Evolutionary conservation across 2,329 filamentous ascomycete genomes (phyloP).

Genomic region (Phaeosphaeriaceae sp.): DNA sequence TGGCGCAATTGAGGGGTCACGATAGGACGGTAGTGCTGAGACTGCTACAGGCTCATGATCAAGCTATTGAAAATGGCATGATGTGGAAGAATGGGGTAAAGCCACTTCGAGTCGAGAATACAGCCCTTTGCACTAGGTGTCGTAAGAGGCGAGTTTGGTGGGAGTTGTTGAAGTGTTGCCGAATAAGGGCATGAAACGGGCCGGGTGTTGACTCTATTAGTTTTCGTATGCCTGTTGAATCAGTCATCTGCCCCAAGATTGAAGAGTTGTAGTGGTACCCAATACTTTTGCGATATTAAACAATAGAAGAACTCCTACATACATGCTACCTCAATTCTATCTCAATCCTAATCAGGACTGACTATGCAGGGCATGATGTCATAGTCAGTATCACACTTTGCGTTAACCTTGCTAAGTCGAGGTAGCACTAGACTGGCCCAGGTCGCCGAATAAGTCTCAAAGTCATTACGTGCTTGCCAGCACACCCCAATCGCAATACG

Average conservation of each 20-base stretch:
- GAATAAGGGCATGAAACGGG: too few relatives aligned
- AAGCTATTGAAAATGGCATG: constrained; percentile 6
- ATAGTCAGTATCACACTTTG: neutral
- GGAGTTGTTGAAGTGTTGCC: too few relatives aligned
- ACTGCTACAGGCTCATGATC: neutral
- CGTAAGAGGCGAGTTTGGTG: neutral
- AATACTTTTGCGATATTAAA: too few relatives aligned
- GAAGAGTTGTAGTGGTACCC: too few relatives aligned
- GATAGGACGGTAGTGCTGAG: constrained; percentile 1
- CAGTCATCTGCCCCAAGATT: too few relatives aligned
- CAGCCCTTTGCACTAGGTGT: neutral
- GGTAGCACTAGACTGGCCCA: neutral
- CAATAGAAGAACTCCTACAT: too few relatives aligned
- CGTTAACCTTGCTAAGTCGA: too few relatives aligned
- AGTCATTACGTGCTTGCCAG: neutral
- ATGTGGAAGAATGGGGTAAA: neutral
- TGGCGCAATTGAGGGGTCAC: neutral
- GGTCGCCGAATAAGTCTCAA: neutral
- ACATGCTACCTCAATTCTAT: too few relatives aligned
- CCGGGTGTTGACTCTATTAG: too few relatives aligned
- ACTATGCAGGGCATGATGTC: too few relatives aligned
- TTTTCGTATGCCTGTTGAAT: too few relatives aligned
- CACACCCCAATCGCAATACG: constrained; percentile 7
- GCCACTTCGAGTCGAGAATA: neutral
- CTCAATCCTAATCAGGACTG: too few relatives aligned